These are phyloP conservation scores for Thelonectria olida DNA, from an alignment of 2,329 filamentous ascomycete genomes.

Conservation along the genomic window DNA sequence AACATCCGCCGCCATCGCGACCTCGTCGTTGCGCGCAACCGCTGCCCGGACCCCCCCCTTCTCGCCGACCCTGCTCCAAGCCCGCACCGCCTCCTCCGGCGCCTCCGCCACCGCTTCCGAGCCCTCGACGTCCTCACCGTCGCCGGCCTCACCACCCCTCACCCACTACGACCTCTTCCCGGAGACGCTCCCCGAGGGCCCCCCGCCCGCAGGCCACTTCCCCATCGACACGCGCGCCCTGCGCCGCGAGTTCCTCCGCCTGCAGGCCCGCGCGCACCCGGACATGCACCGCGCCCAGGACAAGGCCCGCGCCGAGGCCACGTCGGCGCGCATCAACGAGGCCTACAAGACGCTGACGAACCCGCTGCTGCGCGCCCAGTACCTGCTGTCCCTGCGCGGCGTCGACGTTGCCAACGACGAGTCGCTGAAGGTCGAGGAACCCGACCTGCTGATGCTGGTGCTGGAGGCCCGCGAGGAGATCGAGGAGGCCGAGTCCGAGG, in stretches of 20 bases:
- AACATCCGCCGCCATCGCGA: constrained; percentile 8
- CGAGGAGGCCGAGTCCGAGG: constrained; percentile 75
- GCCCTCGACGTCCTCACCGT: constrained; percentile 13
- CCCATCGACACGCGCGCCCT: constrained; percentile 74
- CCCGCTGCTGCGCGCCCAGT: constrained; percentile 87
- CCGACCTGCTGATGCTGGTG: constrained; percentile 78
- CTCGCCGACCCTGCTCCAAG: constrained; percentile 11
- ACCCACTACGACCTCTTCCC: constrained; percentile 94
- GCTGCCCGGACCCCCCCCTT: constrained; percentile 8
- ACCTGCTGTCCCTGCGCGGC: constrained; percentile 78
- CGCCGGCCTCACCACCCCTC: constrained; percentile 29
- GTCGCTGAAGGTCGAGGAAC: constrained; percentile 72
- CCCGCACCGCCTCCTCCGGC: constrained; percentile 26
- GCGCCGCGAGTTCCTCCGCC: constrained; percentile 84
- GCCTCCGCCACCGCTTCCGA: constrained; percentile 16
- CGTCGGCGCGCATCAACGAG: constrained; percentile 87
- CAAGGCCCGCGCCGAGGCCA: constrained; percentile 74
- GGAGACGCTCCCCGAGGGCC: constrained; percentile 76
- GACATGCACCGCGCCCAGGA: constrained; percentile 68
- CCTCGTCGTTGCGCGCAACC: neutral
- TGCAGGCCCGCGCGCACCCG: constrained; percentile 82
- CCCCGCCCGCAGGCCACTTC: constrained; percentile 82
- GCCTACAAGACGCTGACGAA: constrained; percentile 86
- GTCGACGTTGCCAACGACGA: constrained; percentile 86
- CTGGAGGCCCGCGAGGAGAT: constrained; percentile 82